Evolutionary conservation across 805 yeast species (phyloP), one percentile per base, ranked within the genome.

Genomic region (Yarrowia alimentaria): DNA sequence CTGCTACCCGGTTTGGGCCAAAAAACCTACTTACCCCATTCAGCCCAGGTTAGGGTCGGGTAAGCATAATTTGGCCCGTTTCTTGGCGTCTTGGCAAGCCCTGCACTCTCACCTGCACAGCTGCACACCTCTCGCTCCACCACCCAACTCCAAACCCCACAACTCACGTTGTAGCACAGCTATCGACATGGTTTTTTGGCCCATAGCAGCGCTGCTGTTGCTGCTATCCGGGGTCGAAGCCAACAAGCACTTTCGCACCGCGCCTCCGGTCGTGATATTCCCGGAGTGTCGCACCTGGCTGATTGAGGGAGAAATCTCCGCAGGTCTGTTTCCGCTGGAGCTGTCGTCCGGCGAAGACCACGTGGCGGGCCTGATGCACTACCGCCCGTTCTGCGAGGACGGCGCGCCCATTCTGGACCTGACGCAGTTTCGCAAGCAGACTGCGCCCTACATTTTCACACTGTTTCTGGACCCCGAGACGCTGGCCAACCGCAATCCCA

Each of bases 21-120:
- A n/a, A n/a, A n/a, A n/a, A n/a, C n/a, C n/a, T n/a, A n/a, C n/a
- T n/a, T n/a, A n/a, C n/a, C n/a, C n/a, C n/a, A n/a, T n/a, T n/a
- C n/a, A n/a, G n/a, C n/a, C n/a, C n/a, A 28, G 42, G 42, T 22
- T 22, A 35, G 42, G 42, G 42, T 16, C 10, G 29, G 42, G 24
- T 25, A 38, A 38, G 45, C 45, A 25, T 38, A 38, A 38, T 26
- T 38, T 38, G 45, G 45, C 32, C 45, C 45, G 45, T 38, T 38
- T 38, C 45, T 38, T 38, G 45, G 45, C 45, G 45, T 38, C 45
- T 38, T 38, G 45, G 45, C 45, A 18, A 22, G 12, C 12, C 10
- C 24, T 8, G 10, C 25, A 22, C 7, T 22, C 25, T n/a, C n/a
- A n/a, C n/a, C n/a, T n/a, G n/a, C n/a, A n/a, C n/a, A n/a, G n/a